Percentiles rank a stretch among this genome's conserved stretches.
phyloP scores from a whole-genome alignment of 176 grass and related monocot genomes.

The barley (Hordeum vulgare) region MorexV3_pseudomolecules_assembly NC_058522.1:540083829-540084328 shows the following conservation, averaged over 20 bases:
- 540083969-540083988: not conserved
- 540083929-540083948: not conserved
- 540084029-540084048: not conserved
- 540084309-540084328: too few species aligned
- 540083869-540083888: not conserved
- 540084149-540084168: not conserved
- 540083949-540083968: not conserved
- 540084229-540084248: not conserved
- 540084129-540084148: not conserved
- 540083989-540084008: not conserved
- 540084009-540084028: not conserved
- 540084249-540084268: too few species aligned
- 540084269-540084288: too few species aligned
- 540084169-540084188: not conserved
- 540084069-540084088: not conserved
- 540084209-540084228: not conserved
- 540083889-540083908: not conserved
- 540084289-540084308: too few species aligned
- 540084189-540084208: not conserved
- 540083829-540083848: not conserved
- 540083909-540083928: too few species aligned
- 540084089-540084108: not conserved
- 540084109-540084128: not conserved
- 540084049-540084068: not conserved
- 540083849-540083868: not conserved